These are phyloP conservation scores for Zymoseptoria crescenta DNA, from an alignment of 2,329 filamentous ascomycete genomes.

Conservation along the genomic window DNA sequence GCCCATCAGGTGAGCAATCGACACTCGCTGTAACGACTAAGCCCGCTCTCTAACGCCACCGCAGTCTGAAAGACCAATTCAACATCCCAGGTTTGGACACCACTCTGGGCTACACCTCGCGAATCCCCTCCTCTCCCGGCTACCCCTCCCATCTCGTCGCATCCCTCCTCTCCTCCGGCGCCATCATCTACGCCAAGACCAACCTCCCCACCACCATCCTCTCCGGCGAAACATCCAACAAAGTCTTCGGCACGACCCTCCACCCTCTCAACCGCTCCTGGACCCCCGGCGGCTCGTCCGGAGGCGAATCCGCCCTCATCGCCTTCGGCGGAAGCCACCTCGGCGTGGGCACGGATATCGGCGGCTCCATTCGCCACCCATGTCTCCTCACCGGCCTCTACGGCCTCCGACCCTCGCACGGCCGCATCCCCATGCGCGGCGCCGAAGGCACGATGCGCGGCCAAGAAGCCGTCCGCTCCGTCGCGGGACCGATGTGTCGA, in stretches of 20 bases:
- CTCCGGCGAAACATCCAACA: slow-evolving; percentile 28
- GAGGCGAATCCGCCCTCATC: slow-evolving; percentile 56
- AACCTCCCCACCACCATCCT: slow-evolving; percentile 45
- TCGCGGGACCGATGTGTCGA: slow-evolving; percentile 24
- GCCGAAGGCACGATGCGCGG: slow-evolving; percentile 2
- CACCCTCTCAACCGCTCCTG: not conserved
- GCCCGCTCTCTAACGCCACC: slow-evolving; percentile 32
- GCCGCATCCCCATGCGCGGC: slow-evolving; percentile 10
- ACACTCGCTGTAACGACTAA: slow-evolving; percentile 53
- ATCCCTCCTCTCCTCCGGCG: not conserved
- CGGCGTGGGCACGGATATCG: slow-evolving; percentile 57
- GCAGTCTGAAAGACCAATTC: slow-evolving; percentile 24
- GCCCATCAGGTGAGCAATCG: slow-evolving; percentile 49
- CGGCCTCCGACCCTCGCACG: slow-evolving; percentile 19
- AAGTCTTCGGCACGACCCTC: slow-evolving; percentile 27
- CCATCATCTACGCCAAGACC: slow-evolving; percentile 39
- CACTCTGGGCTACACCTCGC: slow-evolving; percentile 24
- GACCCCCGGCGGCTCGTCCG: slow-evolving; percentile 46
- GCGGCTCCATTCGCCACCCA: slow-evolving; percentile 64
- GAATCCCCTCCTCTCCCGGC: slow-evolving; percentile 31
- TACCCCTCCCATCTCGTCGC: slow-evolving; percentile 38
- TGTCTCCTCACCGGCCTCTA: slow-evolving; percentile 59
- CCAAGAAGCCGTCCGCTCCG: slow-evolving; percentile 27
- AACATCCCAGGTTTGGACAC: slow-evolving; percentile 10
- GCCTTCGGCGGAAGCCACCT: slow-evolving; percentile 51